phyloP scores from a whole-genome alignment of 2,329 filamentous ascomycete species.

The Botrytis aclada region DNA sequence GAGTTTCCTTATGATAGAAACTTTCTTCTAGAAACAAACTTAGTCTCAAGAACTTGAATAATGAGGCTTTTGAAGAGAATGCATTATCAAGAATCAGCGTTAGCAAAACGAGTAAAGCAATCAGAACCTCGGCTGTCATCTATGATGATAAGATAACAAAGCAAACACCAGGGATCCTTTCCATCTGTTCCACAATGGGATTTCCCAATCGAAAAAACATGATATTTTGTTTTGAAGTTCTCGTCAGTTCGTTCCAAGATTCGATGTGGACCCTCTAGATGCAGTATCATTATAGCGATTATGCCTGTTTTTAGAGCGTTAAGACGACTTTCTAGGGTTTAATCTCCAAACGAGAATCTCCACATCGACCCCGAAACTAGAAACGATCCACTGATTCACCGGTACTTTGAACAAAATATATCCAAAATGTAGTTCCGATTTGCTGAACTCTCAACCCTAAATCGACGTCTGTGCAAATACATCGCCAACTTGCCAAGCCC shows the following conservation, averaged over 20 bases:
- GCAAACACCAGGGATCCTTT: background rate
- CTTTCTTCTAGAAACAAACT: background rate
- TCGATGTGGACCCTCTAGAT: background rate
- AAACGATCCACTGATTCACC: background rate
- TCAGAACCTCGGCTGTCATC: background rate
- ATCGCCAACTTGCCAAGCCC: background rate
- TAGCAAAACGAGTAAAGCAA: background rate
- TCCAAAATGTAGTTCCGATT: background rate
- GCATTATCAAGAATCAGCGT: background rate
- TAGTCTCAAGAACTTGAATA: background rate
- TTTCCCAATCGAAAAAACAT: background rate
- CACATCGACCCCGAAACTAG: background rate
- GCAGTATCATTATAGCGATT: background rate
- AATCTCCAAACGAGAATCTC: background rate
- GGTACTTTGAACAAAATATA: background rate
- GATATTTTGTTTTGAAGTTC: background rate
- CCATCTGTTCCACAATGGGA: background rate
- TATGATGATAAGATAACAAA: background rate
- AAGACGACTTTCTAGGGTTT: background rate
- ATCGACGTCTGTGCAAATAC: conserved; percentile 32
- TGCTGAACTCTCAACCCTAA: conserved; percentile 26
- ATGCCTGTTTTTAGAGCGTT: background rate
- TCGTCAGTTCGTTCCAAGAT: background rate
- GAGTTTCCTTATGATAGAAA: background rate
- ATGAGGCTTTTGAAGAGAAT: background rate